phyloP scores from a whole-genome alignment of 768 basidiomycete genomes.

The Leccinum variicolor region DNA sequence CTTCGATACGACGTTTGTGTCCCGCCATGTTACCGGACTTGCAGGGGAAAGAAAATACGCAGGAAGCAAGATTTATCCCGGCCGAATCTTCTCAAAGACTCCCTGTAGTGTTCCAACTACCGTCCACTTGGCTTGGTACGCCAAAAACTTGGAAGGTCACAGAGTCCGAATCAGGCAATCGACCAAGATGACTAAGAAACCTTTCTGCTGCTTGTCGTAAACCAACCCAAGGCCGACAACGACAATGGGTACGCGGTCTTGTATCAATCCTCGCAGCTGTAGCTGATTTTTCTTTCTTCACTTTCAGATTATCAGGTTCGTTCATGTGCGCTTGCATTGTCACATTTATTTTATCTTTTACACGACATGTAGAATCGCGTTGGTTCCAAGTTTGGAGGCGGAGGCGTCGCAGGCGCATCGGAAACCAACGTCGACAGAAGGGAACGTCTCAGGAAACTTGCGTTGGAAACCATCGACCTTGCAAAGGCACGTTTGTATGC shows the following conservation, averaged over 20 bases:
- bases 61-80: not conserved
- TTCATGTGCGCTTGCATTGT: not conserved
- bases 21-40: constrained; percentile 35
- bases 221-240: not conserved
- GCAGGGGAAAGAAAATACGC: not conserved
- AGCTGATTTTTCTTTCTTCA: constrained; percentile 6
- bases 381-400: constrained; percentile 93
- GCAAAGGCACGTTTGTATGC: constrained; percentile 68
- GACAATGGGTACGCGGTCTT: constrained; percentile 30
- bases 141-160: not conserved
- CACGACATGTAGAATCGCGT: constrained; percentile 74
- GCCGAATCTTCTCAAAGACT: not conserved
- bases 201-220: not conserved
- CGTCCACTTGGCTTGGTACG: too few species aligned
- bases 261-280: not conserved
- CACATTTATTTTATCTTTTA: not conserved
- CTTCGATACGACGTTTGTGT: constrained; percentile 63
- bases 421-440: constrained; percentile 95
- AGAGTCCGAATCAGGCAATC: constrained; percentile 14
- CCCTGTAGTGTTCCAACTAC: not conserved
- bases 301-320: constrained; percentile 66
- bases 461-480: constrained; percentile 95
- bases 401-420: constrained; percentile 91
- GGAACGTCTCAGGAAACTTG: constrained; percentile 92
- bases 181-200: not conserved